Base-by-base conservation (phyloP, 108 stramenopile species). In the Conticribra guillardii region DNA sequence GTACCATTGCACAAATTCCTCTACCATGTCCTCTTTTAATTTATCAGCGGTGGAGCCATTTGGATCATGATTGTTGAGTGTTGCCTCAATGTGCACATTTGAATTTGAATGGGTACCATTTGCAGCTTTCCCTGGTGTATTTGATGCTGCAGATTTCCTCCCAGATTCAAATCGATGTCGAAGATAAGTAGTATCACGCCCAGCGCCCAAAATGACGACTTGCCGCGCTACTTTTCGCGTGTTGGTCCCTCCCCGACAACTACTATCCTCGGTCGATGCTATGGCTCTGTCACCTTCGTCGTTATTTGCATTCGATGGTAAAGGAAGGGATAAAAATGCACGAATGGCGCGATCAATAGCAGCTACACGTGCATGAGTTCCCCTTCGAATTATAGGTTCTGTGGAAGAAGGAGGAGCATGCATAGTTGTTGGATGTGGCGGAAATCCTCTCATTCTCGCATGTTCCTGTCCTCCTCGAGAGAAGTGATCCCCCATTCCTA, bases 101-200 rank as follows among this genome's bases (percentile, higher is more conserved):
- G n/a, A n/a, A n/a, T n/a, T n/a, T n/a, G n/a, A n/a, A n/a, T n/a
- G n/a, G n/a, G n/a, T n/a, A n/a, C n/a, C n/a, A n/a, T n/a, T n/a
- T 17, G 24, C 24, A n/a, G 34, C 58, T 16, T 68, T 24, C 44
- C 65, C 54, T 22, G 66, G 59, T 28, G 60, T 68, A 21, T 34
- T 29, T 32, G 5, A 2, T 18, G 11, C 15, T 19, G 7, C 48
- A 23, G 9, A 32, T 45, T 37, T 21, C 54, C n/a, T 28, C 26
- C 8, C 21, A 73, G 44, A 31, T 54, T 56, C 75, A 66, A 62
- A 67, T 23, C 60, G 68, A 65, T 81, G 85, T 4, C 94, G 84
- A 60, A 95, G 87, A 45, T 85, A 95, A 9, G 78, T 77, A 0
- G 94, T 95, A 72, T 95, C 94, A n/a, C 88, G 80, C 19, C 94